phyloP scores from a whole-genome alignment of 129 eudicot genomes.

The Flaveria robusta region DNA sequence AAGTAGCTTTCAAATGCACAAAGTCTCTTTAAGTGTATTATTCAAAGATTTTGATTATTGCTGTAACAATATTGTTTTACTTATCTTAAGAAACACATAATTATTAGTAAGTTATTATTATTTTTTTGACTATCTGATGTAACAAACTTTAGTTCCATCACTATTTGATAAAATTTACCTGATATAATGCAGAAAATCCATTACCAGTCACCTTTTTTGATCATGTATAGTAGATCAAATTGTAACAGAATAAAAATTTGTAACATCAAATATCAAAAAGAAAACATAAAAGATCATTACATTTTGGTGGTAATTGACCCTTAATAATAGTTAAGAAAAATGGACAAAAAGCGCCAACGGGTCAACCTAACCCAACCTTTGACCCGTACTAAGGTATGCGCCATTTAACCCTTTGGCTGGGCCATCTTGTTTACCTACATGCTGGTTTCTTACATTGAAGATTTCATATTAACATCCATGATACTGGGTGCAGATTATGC shows the following conservation, averaged over 20 bases:
- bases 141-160: slow-evolving; percentile 27
- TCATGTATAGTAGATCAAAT: neutral
- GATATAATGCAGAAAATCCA: neutral
- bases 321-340: no score
- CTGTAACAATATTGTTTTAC: neutral
- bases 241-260: neutral
- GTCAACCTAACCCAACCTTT: neutral
- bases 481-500: slow-evolving; percentile 64
- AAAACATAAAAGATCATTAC: neutral
- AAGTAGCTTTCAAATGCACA: neutral
- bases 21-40: neutral
- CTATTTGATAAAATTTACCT: neutral
- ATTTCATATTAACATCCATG: neutral
- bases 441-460: neutral
- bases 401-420: neutral
- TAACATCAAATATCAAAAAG: neutral
- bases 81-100: neutral
- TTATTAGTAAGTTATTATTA: neutral
- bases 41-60: neutral
- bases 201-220: neutral
- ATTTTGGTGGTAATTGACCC: neutral
- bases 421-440: neutral
- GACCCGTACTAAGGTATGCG: neutral
- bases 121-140: neutral
- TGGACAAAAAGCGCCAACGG: no score